Conservation (phyloP, 2,329 filamentous ascomycete genomes). For the Apiospora saccharicola region DNA sequence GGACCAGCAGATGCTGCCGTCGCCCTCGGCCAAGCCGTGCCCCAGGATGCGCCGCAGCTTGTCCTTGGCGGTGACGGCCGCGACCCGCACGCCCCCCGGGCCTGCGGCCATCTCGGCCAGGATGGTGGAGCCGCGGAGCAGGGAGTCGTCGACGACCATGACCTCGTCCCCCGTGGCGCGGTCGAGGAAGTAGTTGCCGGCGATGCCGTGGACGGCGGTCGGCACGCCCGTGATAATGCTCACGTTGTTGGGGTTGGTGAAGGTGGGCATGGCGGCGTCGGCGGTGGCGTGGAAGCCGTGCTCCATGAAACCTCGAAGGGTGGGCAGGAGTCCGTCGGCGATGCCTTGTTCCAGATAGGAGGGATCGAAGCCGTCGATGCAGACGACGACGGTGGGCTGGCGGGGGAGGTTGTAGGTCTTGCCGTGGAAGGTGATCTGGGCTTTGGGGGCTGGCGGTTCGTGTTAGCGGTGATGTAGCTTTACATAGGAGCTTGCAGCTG, state of each 20-base stretch:
- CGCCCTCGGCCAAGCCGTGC: conserved; percentile 41
- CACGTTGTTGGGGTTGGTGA: conserved; percentile 54
- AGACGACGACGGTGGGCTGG: conserved; percentile 49
- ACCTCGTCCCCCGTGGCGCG: conserved; percentile 45
- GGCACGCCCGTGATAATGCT: conserved; percentile 53
- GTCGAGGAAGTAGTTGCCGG: conserved; percentile 54
- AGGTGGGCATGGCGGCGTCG: conserved; percentile 50
- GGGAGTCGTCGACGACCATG: conserved; percentile 50
- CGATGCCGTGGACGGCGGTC: conserved; percentile 49
- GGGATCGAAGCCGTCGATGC: conserved; percentile 53
- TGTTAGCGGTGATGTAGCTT: background rate
- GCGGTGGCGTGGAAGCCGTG: conserved; percentile 49
- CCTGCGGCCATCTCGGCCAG: conserved; percentile 47
- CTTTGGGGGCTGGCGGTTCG: background rate
- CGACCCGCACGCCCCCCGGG: conserved; percentile 48
- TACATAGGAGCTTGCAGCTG: too few relatives aligned
- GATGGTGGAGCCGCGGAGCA: conserved; percentile 50
- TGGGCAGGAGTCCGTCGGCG: conserved; percentile 44
- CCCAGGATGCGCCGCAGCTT: conserved; percentile 51
- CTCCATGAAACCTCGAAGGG: conserved; percentile 41
- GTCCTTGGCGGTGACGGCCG: conserved; percentile 53
- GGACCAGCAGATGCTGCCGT: conserved; percentile 49
- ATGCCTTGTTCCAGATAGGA: conserved; percentile 47
- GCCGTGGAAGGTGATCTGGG: conserved; percentile 23
- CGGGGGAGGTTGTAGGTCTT: conserved; percentile 27